phyloP scores from a whole-genome alignment of 2,329 filamentous ascomycete genomes.

The Ilyonectria sp. region DNA sequence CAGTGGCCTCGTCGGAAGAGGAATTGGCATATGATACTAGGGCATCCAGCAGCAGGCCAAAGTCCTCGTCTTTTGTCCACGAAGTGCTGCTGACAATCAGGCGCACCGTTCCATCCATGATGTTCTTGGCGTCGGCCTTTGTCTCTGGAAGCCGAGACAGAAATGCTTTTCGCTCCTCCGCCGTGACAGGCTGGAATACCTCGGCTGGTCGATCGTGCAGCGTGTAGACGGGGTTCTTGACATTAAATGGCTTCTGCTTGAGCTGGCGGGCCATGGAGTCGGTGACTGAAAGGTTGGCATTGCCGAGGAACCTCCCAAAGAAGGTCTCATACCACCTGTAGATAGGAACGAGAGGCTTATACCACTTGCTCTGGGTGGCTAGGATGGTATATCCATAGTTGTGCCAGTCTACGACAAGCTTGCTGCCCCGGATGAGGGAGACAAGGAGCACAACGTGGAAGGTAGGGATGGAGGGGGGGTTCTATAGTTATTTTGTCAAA shows the following conservation, averaged over 20 bases:
- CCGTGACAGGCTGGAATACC: constrained; percentile 81
- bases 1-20: constrained; percentile 57
- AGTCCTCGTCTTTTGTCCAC: constrained; percentile 98
- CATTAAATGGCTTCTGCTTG: constrained; percentile 71
- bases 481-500: constrained; percentile 64
- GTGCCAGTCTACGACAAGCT: constrained; percentile 96
- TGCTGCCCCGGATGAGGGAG: constrained; percentile 83
- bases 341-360: constrained; percentile 82
- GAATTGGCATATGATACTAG: constrained; percentile 79
- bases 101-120: constrained; percentile 71
- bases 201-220: constrained; percentile 89
- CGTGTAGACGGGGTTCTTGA: constrained; percentile 76
- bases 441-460: constrained; percentile 82
- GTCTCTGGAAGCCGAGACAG: constrained; percentile 78
- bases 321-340: constrained; percentile 84
- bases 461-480: constrained; percentile 95
- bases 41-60: constrained; percentile 87
- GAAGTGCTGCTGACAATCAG: constrained; percentile 94
- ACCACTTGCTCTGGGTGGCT: constrained; percentile 68
- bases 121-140: constrained; percentile 68
- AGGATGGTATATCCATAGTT: constrained; percentile 98
- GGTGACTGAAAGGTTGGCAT: constrained; percentile 89
- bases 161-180: constrained; percentile 68
- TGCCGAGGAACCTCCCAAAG: constrained; percentile 77
- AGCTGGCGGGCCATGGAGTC: constrained; percentile 88